A percentile compares a stretch with the other conserved stretches of the same genome.
Evolutionary conservation across 768 basidiomycete species (phyloP).

Genomic region (Suillus hirtellus): DNA sequence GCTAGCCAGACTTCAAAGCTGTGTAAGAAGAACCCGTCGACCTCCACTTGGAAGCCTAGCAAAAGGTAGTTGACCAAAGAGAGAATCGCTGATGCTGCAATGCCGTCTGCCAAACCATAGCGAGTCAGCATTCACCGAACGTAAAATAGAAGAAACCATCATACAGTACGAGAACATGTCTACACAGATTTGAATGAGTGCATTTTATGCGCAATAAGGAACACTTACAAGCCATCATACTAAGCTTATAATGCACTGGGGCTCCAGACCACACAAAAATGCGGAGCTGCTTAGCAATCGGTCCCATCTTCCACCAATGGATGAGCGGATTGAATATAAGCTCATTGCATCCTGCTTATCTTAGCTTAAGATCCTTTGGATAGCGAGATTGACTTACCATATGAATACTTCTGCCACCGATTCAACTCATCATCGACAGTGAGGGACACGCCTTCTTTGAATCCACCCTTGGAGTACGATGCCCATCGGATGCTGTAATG

Average conservation of each 20-base stretch:
- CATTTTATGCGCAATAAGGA: background rate
- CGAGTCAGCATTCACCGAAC: background rate
- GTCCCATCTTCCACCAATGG: conserved; percentile 73
- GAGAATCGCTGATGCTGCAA: conserved; percentile 62
- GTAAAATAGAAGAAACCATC: conserved; percentile 10
- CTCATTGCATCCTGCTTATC: conserved; percentile 58
- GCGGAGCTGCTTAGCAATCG: conserved; percentile 74
- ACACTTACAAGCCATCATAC: conserved; percentile 69
- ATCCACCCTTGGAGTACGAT: conserved; percentile 79
- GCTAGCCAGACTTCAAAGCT: conserved; percentile 76
- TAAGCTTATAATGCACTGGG: conserved; percentile 76
- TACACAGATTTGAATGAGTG: conserved; percentile 8
- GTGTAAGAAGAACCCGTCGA: conserved; percentile 73
- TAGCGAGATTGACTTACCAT: conserved; percentile 54
- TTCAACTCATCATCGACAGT: conserved; percentile 86
- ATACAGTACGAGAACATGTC: conserved; percentile 50
- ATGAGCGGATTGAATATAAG: conserved; percentile 80
- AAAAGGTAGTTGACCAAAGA: conserved; percentile 72
- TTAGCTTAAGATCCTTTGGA: conserved; percentile 4
- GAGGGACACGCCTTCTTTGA: conserved; percentile 85
- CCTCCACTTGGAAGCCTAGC: conserved; percentile 58
- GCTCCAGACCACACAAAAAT: conserved; percentile 69
- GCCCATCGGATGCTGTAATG: conserved; percentile 53
- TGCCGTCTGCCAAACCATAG: conserved; percentile 41
- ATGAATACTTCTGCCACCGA: conserved; percentile 83